Percentiles rank a stretch among this genome's conserved stretches.
Evolutionary conservation across 805 yeast genomes (phyloP).

Genomic region (Saturnispora dispora): DNA sequence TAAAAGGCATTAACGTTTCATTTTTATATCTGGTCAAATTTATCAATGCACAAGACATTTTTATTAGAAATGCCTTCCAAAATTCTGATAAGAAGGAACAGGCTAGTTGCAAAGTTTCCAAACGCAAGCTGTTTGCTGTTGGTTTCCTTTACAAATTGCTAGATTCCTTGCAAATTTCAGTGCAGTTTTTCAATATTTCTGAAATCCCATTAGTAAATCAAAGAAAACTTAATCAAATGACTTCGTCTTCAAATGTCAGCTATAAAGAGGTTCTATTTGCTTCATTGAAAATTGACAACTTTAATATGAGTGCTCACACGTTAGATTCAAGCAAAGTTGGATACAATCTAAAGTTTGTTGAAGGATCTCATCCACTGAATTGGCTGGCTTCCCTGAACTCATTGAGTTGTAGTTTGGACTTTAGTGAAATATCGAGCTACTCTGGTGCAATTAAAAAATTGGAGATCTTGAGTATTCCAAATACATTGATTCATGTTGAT

Average conservation of each 20-base stretch:
- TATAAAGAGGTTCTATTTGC: slow-evolving; percentile 14
- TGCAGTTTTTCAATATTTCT: slow-evolving; percentile 18
- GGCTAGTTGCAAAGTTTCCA: not conserved
- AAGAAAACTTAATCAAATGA: slow-evolving; percentile 8
- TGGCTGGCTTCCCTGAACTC: slow-evolving; percentile 31
- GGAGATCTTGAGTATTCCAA: slow-evolving; percentile 28
- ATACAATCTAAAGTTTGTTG: slow-evolving; percentile 33
- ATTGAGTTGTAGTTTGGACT: slow-evolving; percentile 23
- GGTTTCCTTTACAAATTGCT: slow-evolving; percentile 18
- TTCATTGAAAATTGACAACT: slow-evolving; percentile 13
- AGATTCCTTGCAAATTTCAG: slow-evolving; percentile 16
- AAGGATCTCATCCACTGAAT: slow-evolving; percentile 36
- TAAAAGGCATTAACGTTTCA: slow-evolving; percentile 14
- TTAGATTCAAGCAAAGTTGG: slow-evolving; percentile 30
- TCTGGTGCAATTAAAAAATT: slow-evolving; percentile 12
- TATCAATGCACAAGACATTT: not conserved
- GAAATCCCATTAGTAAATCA: slow-evolving; percentile 21
- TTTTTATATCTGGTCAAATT: slow-evolving; percentile 13
- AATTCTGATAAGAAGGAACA: not conserved
- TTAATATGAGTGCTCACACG: slow-evolving; percentile 13
- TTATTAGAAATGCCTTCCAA: not conserved
- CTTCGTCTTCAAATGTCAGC: not conserved
- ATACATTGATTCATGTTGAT: slow-evolving; percentile 12
- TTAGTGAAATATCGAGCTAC: slow-evolving; percentile 14
- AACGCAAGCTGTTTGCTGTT: slow-evolving; percentile 9